Evolutionary conservation across 306 rosid genomes (phyloP).

Genomic region (Sesbania bispinosa): DNA sequence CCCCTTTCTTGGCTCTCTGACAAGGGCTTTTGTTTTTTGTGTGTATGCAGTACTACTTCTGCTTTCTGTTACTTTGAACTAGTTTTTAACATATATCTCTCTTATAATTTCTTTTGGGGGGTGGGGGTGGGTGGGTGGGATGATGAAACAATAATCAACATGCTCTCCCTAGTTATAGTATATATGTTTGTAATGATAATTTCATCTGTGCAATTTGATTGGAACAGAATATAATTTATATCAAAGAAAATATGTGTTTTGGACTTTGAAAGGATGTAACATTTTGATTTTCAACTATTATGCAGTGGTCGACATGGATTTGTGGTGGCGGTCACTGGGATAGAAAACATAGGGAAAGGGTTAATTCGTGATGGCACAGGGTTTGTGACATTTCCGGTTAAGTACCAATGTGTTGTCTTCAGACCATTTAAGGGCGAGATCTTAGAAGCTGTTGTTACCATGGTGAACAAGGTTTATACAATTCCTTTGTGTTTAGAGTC

Average conservation of each 20-base stretch:
- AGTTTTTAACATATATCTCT: neutral
- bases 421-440: slow-evolving; percentile 97
- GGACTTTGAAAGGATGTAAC: neutral
- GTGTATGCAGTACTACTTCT: neutral
- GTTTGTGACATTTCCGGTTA: slow-evolving; percentile 87
- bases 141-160: neutral
- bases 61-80: neutral
- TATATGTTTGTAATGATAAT: neutral
- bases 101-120: neutral
- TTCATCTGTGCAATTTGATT: neutral
- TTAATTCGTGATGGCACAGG: slow-evolving; percentile 96
- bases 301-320: slow-evolving; percentile 94
- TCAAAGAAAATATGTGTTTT: neutral
- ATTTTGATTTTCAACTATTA: slow-evolving; percentile 14
- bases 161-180: neutral
- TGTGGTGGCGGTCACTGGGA: slow-evolving; percentile 94
- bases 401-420: slow-evolving; percentile 96
- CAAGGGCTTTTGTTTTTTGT: neutral
- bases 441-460: slow-evolving; percentile 90
- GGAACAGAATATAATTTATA: neutral
- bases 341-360: slow-evolving; percentile 82
- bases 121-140: too few relatives aligned
- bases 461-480: slow-evolving; percentile 84
- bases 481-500: neutral
- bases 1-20: neutral